Base-by-base conservation (phyloP, 805 yeast species). In the Wickerhamomyces subpelliculosus region DNA sequence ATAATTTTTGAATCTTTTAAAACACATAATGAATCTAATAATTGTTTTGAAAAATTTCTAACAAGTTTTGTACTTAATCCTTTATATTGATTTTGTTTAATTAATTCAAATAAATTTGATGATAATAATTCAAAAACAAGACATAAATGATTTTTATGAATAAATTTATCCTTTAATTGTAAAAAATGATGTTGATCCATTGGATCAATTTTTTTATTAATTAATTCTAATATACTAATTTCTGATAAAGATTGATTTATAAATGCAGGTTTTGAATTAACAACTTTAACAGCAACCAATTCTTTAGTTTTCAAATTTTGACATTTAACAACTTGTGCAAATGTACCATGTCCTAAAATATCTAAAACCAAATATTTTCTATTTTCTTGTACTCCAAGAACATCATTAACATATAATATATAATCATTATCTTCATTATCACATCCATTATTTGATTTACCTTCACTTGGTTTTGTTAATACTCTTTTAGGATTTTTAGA, bases 281-380 rank as follows among this genome's bases (percentile, higher is more conserved):
- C 85, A 32, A 93, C 94, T 61, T 93, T 93, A 27, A 93, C 94
- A 1, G 98, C 98, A 20, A 89, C 85, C 17, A 90, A 75, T 44
- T 86, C 90, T 55, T 87, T 93, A 1, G 58, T 55, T 34, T 60
- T 62, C 44, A 68, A 46, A 49, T 79, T 75, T 57, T 86, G 95
- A 62, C 97, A 90, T 62, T 90, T 93, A 30, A 89, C 94, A 34
- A 93, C 99, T 63, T 93, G 97, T 9, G 98, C 98, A 68, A 93
- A 93, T 1, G 98, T 89, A 3, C 99, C 99, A 44, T 89, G 90
- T 1, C 99, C 99, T 30, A 93, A 62, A 13, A 93, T 70, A 59
- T 90, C 97, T 41, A 93, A 65, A 5, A 93, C 96, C 52, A 93
- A 70, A 57, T 89, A 90, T 55, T 85, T 84, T 38, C 89, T 70